phyloP scores from a whole-genome alignment of 129 eudicot species.

The Helianthus annuus region DNA sequence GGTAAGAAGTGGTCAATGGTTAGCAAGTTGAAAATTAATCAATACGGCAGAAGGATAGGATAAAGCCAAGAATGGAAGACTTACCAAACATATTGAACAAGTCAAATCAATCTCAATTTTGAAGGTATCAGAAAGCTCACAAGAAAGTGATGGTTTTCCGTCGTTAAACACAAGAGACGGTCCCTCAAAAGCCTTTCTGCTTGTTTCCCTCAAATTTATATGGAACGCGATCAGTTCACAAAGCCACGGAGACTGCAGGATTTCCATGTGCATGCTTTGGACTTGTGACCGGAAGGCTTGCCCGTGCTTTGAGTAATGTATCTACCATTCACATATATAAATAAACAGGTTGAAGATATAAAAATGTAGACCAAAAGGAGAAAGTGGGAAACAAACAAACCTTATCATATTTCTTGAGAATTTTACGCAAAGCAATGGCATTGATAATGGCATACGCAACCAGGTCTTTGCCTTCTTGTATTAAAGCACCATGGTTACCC shows the following conservation, averaged over 20 bases:
- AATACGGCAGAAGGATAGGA: background rate
- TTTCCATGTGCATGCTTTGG: conserved; percentile 83
- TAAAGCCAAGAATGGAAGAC: conserved; percentile 23
- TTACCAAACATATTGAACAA: conserved; percentile 91
- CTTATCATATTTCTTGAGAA: conserved; percentile 93
- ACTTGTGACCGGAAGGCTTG: conserved; percentile 88
- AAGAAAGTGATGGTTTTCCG: conserved; percentile 71
- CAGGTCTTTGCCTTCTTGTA: conserved; percentile 79
- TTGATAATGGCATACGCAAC: conserved; percentile 80
- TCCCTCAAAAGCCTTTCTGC: conserved; percentile 51
- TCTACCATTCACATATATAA: conserved; percentile 34
- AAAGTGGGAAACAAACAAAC: conserved; percentile 32
- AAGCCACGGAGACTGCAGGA: conserved; percentile 96
- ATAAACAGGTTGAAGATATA: background rate
- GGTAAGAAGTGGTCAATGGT: background rate
- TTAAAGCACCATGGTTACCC: conserved; percentile 53
- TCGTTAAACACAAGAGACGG: conserved; percentile 61
- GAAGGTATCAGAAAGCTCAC: conserved; percentile 83
- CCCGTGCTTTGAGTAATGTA: conserved; percentile 88
- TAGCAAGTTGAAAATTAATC: conserved; percentile 7
- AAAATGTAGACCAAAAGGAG: background rate
- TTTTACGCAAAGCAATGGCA: conserved; percentile 86
- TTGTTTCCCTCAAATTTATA: conserved; percentile 66
- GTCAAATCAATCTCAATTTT: conserved; percentile 86
- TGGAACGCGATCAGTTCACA: conserved; percentile 93